Conservation (phyloP, 2,329 filamentous ascomycete genomes). For the Aspergillus vadensis region DNA sequence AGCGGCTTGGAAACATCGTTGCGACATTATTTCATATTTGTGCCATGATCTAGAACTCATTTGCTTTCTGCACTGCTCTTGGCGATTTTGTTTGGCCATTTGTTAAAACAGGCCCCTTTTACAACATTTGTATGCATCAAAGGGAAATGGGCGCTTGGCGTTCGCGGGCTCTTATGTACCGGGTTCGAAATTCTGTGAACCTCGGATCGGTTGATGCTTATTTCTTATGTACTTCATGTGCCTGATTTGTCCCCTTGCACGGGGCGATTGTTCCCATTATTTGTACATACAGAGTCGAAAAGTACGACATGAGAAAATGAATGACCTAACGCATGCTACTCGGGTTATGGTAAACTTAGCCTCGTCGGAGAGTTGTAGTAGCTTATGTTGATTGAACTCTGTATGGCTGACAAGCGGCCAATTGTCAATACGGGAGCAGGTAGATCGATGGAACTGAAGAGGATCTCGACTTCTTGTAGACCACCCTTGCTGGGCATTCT, state of each 20-base stretch:
- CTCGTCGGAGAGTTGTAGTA: too few species aligned
- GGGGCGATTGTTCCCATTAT: conserved; percentile 12
- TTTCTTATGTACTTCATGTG: not conserved
- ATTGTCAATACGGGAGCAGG: too few species aligned
- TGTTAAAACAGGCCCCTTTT: not conserved
- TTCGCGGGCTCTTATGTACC: not conserved
- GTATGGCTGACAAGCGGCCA: too few species aligned
- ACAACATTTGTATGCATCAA: not conserved
- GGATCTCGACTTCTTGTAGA: too few species aligned
- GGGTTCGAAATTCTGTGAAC: not conserved
- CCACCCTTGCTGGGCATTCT: not conserved
- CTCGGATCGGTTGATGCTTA: not conserved
- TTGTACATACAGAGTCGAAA: conserved; percentile 14
- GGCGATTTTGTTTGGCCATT: not conserved
- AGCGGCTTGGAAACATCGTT: not conserved
- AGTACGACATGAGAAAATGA: conserved; percentile 18
- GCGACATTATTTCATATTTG: not conserved
- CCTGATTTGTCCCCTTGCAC: not conserved
- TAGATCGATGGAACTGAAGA: too few species aligned
- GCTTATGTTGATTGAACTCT: too few species aligned
- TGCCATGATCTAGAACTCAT: not conserved
- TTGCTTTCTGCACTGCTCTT: not conserved
- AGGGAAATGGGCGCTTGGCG: not conserved
- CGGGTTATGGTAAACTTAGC: not conserved
- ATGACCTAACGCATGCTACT: not conserved